Evolutionary conservation across 78 protist species (phyloP), one percentile per base, ranked within the genome.

Genomic region (Fonticula alba): DNA sequence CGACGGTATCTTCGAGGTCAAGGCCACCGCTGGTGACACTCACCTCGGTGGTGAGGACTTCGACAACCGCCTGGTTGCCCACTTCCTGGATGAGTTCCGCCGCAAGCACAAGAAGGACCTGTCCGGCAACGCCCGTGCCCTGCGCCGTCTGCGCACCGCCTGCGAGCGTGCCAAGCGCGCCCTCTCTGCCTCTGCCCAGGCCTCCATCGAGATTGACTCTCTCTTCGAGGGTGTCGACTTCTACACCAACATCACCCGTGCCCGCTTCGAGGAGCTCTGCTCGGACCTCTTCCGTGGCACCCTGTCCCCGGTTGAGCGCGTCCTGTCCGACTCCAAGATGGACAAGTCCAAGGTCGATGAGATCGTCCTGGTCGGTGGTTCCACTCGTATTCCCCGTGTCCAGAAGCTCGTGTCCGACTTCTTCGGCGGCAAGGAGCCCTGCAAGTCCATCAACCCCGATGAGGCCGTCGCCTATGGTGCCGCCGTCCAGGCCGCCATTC

Each of bases 391-490:
- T 68, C 98, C 99, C 46, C 82, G 86, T 82, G 80, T 91, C n/a
- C 97, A 86, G 86, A 65, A 76, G 63, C 73, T 91, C 43, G 43
- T 38, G 43, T 7, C 26, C 17, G 96, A 95, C 71, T 90, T 57
- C 76, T 92, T 95, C 87, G 68, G 80, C 68, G 98, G 99, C 63
- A 92, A 87, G 81, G 95, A 83, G 64, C 85, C 75, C 27, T 60
- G 67, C 84, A 50, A 63, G 71, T 56, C 81, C 36, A 85, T 89
- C 89, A 94, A 94, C 81, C 95, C 98, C 24, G 97, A 92, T 54
- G 99, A 91, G 86, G 95, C 95, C 15, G 99, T 96, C 27, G 99
- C 99, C 58, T 89, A 96, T 76, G 99, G 99, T 29, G 99, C 99
- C 47, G 99, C 99, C 29, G 93, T 91, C 24, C 99, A 89, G 90